Base-by-base conservation (phyloP, 345 rosid species). In the Rhodomyrtus tomentosa region DNA sequence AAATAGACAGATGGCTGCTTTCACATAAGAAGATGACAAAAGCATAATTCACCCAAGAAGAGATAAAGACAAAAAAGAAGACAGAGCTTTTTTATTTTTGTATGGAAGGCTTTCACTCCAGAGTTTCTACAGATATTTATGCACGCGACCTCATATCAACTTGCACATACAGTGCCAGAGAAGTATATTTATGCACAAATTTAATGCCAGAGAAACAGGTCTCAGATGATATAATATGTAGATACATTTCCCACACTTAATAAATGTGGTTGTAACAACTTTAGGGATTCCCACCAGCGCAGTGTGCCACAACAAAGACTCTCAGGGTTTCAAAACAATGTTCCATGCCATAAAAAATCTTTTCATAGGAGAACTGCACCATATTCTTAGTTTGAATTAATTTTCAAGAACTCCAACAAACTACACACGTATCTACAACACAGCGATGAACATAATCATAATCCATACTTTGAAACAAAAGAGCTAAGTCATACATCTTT, bases 401-500 rank as follows among this genome's bases (percentile, higher is more conserved):
- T 68, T 68, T 68, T 68, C 79, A 32, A 45, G 79, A 68, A 36
- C 45, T 68, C 20, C 45, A 68, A 68, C 13, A 68, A 68, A 68
- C 45, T 38, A 68, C 24, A 36, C 25, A 18, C 79, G 36, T 49
- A 49, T 49, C 13, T 49, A 10, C 50, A 68, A 36, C 25, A 68
- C 45, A 36, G 13, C 20, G 40, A 62, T 18, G 11, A 59, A 59
- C 73, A 59, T 16, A 68, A 36, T 18, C 22, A 68, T 68, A 36
- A 68, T 24, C 45, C 45, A 32, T 68, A 68, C 13, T 68, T 20
- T 36, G 79, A 18, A 29, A 50, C 40, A 86, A 80, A 84, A 42
- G 74, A 86, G 84, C 50, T 52, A 85, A 84, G 85, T 80, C 98
- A 90, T 95, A 96, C 99, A 86, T 96, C 99, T 92, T 94, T 96